These are phyloP conservation scores for Clohesyomyces aquaticus DNA, from an alignment of 495 filamentous ascomycete genomes.

Conservation along the genomic window DNA sequence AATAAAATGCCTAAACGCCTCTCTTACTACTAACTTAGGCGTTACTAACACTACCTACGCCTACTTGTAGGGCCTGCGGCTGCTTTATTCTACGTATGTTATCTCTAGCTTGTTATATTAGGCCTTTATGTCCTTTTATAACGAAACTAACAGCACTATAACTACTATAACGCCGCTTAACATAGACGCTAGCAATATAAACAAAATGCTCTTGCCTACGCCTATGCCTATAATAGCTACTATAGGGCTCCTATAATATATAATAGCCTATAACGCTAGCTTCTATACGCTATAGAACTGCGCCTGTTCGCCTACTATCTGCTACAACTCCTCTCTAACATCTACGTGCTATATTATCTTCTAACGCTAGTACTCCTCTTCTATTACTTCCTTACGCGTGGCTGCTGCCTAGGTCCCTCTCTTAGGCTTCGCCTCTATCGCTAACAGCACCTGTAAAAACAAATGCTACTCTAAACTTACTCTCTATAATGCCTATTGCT, in stretches of 20 bases:
- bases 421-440: conserved; percentile 9
- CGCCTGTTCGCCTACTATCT: conserved; percentile 23
- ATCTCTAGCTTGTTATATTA: conserved; percentile 27
- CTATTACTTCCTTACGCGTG: conserved; percentile 4
- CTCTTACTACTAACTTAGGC: conserved; percentile 21
- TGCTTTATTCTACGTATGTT: conserved; percentile 33
- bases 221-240: conserved; percentile 38
- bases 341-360: conserved; percentile 17
- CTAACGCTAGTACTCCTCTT: conserved; percentile 13
- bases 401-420: conserved; percentile 4
- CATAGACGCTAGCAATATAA: conserved; percentile 38
- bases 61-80: conserved; percentile 23
- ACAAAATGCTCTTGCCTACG: conserved; percentile 39
- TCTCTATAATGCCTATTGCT: too few species aligned
- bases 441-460: conserved; percentile 4
- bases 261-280: conserved; percentile 21
- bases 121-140: conserved; percentile 26
- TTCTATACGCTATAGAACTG: conserved; percentile 15
- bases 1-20: conserved; percentile 36
- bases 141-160: conserved; percentile 35
- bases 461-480: too few species aligned
- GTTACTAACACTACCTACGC: conserved; percentile 37
- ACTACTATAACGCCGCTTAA: conserved; percentile 25
- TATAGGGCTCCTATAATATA: conserved; percentile 21
- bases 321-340: conserved; percentile 26